phyloP scores from a whole-genome alignment of 257 asterid genomes.

The Coffea eugenioides region DNA sequence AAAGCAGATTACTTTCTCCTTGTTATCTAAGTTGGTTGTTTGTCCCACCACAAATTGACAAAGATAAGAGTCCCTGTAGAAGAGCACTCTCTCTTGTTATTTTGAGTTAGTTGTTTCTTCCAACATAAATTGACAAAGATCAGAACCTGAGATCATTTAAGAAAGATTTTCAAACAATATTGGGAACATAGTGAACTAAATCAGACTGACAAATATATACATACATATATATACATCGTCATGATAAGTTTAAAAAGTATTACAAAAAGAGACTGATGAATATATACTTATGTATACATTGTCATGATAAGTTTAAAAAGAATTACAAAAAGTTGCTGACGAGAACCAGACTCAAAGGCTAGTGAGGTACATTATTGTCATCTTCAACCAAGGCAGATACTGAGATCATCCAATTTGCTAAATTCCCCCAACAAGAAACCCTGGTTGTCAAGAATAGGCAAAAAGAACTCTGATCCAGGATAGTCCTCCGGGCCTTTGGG shows the following conservation, averaged over 20 bases:
- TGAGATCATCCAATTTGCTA: conserved; percentile 7
- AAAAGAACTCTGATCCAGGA: neutral
- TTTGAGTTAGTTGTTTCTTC: no score
- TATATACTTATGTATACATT: neutral
- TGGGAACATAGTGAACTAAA: neutral
- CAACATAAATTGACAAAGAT: no score
- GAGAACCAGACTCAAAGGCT: neutral
- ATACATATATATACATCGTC: no score
- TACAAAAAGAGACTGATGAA: neutral
- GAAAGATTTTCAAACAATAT: neutral
- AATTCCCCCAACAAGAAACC: conserved; percentile 6
- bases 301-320: neutral
- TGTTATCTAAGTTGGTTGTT: no score
- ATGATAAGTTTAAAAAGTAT: no score
- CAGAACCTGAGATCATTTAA: no score
- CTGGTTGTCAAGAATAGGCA: conserved; percentile 7
- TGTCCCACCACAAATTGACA: neutral
- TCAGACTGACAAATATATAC: neutral
- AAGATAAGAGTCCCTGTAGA: neutral
- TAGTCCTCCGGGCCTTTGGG: neutral
- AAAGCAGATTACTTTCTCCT: no score
- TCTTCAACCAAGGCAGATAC: neutral
- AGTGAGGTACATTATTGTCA: neutral
- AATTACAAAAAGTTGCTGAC: neutral
- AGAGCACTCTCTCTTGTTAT: neutral